Conservation (phyloP, 495 filamentous ascomycete genomes). For the Penicillium cataractarum region DNA sequence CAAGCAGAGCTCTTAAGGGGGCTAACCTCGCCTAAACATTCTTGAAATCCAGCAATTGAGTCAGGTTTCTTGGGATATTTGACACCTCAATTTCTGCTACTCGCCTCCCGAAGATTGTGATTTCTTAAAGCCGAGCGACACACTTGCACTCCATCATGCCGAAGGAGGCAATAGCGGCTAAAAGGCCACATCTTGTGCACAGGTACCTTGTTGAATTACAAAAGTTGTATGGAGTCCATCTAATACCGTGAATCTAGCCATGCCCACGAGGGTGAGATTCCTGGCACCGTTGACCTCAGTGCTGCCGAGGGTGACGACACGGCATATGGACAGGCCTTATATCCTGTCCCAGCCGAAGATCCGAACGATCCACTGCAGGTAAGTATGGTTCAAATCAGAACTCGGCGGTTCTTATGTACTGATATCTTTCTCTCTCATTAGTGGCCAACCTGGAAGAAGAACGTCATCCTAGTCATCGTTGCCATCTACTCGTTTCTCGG, state of each 20-base stretch:
- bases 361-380: slow-evolving; percentile 67
- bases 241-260: slow-evolving; percentile 41
- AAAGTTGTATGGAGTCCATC: background rate
- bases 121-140: background rate
- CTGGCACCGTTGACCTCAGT: slow-evolving; percentile 60
- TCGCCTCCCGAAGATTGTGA: background rate
- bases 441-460: slow-evolving; percentile 63
- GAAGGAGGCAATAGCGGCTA: background rate
- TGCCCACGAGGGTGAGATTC: slow-evolving; percentile 60
- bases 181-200: slow-evolving; percentile 17
- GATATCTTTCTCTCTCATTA: slow-evolving; percentile 24
- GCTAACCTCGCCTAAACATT: background rate
- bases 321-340: slow-evolving; percentile 62
- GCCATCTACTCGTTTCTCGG: slow-evolving; percentile 64
- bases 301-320: slow-evolving; percentile 64
- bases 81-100: background rate
- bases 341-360: slow-evolving; percentile 63
- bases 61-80: background rate
- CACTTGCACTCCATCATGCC: background rate
- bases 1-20: background rate
- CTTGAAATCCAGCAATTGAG: background rate
- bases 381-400: background rate
- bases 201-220: slow-evolving; percentile 9
- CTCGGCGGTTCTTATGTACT: background rate
- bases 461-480: slow-evolving; percentile 60